Percentiles rank a stretch among this genome's conserved stretches.
These are phyloP conservation scores for Dalechampia spathulata DNA, from an alignment of 441 rosid species.

Conservation along the genomic window DNA sequence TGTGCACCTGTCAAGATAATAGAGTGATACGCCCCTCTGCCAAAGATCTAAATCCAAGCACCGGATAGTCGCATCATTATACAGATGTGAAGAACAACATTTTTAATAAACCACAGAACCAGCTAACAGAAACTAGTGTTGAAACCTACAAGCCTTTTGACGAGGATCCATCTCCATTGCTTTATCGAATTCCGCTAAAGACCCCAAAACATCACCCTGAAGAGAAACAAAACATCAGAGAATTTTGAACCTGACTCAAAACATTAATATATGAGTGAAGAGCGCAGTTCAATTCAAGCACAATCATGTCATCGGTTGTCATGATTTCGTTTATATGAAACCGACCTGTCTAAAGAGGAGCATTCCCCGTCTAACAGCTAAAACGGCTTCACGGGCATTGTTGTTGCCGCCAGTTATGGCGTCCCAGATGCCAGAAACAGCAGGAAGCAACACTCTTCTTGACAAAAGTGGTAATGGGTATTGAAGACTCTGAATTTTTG, in stretches of 20 bases:
- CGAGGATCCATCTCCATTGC: slow-evolving; percentile 75
- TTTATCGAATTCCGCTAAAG: slow-evolving; percentile 61
- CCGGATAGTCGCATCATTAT: not conserved
- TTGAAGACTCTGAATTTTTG: slow-evolving; percentile 28
- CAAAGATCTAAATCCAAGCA: slow-evolving; percentile 56
- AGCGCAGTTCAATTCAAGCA: too few species aligned
- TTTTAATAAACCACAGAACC: not conserved
- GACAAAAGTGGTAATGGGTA: slow-evolving; percentile 31
- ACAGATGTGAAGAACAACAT: not conserved
- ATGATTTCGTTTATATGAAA: too few species aligned
- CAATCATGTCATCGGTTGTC: too few species aligned
- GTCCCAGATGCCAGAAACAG: slow-evolving; percentile 78
- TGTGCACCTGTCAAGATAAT: slow-evolving; percentile 68
- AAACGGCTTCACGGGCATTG: slow-evolving; percentile 50
- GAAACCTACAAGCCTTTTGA: slow-evolving; percentile 70
- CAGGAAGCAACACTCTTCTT: slow-evolving; percentile 58
- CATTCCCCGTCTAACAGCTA: slow-evolving; percentile 72
- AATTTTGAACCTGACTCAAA: too few species aligned
- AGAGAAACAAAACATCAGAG: not conserved
- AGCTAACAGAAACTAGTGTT: not conserved
- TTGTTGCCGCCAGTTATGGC: slow-evolving; percentile 64
- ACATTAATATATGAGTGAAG: too few species aligned
- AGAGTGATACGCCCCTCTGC: slow-evolving; percentile 92
- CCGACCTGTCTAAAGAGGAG: slow-evolving; percentile 62
- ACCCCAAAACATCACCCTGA: slow-evolving; percentile 81